phyloP scores from a whole-genome alignment of 2,329 filamentous ascomycete genomes.

The Passalora sequoiae region DNA sequence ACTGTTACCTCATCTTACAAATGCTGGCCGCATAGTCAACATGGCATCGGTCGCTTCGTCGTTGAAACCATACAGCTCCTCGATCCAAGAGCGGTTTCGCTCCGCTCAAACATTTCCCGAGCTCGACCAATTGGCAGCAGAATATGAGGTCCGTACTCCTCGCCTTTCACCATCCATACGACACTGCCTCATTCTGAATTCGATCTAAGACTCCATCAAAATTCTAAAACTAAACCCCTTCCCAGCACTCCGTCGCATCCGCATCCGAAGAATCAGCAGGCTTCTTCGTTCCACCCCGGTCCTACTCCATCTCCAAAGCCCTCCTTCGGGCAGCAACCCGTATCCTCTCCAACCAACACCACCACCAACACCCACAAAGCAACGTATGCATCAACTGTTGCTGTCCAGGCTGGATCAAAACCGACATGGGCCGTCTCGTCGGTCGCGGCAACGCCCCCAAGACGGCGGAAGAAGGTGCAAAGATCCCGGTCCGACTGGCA shows the following conservation, averaged over 20 bases:
- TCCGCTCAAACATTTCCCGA: conserved; percentile 21
- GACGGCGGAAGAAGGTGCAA: conserved; percentile 33
- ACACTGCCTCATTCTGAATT: too few species aligned
- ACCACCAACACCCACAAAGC: conserved; percentile 20
- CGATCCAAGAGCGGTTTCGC: conserved; percentile 26
- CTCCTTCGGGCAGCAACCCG: conserved; percentile 32
- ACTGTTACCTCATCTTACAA: conserved; percentile 29
- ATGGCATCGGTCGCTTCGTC: conserved; percentile 32
- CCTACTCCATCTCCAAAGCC: conserved; percentile 35
- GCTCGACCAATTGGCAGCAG: conserved; percentile 30
- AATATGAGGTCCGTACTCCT: conserved; percentile 31
- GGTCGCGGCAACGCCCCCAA: conserved; percentile 30
- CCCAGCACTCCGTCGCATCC: conserved; percentile 19
- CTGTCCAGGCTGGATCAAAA: conserved; percentile 37
- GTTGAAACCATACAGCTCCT: conserved; percentile 28
- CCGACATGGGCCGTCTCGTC: conserved; percentile 34
- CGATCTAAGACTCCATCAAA: not conserved
- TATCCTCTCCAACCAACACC: conserved; percentile 29
- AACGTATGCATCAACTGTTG: conserved; percentile 34
- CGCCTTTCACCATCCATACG: too few species aligned
- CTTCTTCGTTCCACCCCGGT: conserved; percentile 26
- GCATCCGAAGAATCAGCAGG: conserved; percentile 25
- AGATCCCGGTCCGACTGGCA: conserved; percentile 34
- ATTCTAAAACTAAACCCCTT: not conserved
- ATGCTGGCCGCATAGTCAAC: conserved; percentile 32